phyloP scores from a whole-genome alignment of 495 filamentous ascomycete genomes.

The Penicillium pancosmium region DNA sequence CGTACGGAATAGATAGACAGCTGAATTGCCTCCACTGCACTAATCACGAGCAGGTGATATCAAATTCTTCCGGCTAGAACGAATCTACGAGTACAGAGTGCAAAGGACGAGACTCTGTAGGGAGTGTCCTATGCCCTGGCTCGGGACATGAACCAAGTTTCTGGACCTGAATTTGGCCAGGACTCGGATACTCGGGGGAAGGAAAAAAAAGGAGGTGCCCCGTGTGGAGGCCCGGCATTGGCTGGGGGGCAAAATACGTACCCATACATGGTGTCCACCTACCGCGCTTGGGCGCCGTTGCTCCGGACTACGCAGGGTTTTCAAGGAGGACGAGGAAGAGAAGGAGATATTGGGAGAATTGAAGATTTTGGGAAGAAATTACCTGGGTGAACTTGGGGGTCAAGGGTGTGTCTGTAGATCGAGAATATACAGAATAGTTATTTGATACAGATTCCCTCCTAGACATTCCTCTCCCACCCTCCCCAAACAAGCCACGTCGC shows the following conservation, averaged over 20 bases:
- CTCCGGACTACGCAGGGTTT: constrained; percentile 24
- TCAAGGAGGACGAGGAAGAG: background rate
- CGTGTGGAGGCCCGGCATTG: constrained; percentile 27
- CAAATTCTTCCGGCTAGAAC: no score
- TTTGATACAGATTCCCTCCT: background rate
- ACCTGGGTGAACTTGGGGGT: background rate
- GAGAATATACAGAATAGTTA: background rate
- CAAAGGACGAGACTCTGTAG: background rate
- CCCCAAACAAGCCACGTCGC: constrained; percentile 1
- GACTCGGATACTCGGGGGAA: constrained; percentile 31
- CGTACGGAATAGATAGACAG: no score
- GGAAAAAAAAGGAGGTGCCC: constrained; percentile 31
- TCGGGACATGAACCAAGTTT: no score
- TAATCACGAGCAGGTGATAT: background rate
- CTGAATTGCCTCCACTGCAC: background rate
- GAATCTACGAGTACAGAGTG: background rate
- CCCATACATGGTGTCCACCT: constrained; percentile 25
- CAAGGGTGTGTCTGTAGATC: background rate
- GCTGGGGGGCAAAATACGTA: constrained; percentile 29
- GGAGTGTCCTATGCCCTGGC: background rate
- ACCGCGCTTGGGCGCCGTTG: constrained; percentile 33
- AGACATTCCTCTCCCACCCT: background rate
- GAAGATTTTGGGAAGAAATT: background rate
- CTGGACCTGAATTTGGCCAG: no score
- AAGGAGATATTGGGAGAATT: background rate